Percentiles rank a stretch among this genome's conserved stretches.
These are phyloP conservation scores for Boletus rex-veris DNA, from an alignment of 768 basidiomycete genomes.

Conservation along the genomic window DNA sequence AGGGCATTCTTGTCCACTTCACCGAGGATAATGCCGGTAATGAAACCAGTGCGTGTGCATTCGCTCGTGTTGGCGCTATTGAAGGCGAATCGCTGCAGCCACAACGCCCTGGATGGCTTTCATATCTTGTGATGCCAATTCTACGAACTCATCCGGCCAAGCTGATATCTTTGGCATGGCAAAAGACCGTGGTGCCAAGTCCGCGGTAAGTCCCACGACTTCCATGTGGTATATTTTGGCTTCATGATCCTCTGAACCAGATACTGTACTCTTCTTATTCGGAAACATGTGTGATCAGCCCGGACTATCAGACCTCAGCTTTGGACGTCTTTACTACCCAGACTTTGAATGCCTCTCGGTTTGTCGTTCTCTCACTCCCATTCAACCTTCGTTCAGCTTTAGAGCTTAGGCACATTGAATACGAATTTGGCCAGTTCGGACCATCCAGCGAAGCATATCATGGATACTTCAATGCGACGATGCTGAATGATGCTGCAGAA, in stretches of 20 bases:
- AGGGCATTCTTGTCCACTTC: conserved; percentile 87
- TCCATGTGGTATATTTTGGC: background rate
- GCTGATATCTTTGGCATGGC: conserved; percentile 83
- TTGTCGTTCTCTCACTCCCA: conserved; percentile 27
- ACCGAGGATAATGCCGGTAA: conserved; percentile 54
- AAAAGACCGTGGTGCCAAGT: conserved; percentile 70
- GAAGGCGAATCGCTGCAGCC: conserved; percentile 38
- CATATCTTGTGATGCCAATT: conserved; percentile 77
- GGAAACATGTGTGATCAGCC: conserved; percentile 70
- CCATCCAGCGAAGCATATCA: conserved; percentile 49
- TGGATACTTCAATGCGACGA: conserved; percentile 54
- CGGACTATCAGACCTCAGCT: conserved; percentile 62
- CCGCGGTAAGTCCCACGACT: conserved; percentile 53
- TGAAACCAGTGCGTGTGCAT: conserved; percentile 45
- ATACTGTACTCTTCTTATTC: conserved; percentile 76
- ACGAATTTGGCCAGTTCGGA: conserved; percentile 61
- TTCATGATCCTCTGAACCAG: conserved; percentile 34
- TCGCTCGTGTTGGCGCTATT: conserved; percentile 17
- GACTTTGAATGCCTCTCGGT: conserved; percentile 53
- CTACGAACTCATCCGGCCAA: conserved; percentile 56
- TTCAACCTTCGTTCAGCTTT: background rate
- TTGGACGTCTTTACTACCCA: conserved; percentile 79
- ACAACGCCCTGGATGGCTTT: conserved; percentile 90
- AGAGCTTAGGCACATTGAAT: conserved; percentile 43
- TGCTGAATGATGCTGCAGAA: conserved; percentile 52